These are phyloP conservation scores for Entophlyctis luteolus DNA, from an alignment of 192 early-diverging fungal genomes.

Conservation along the genomic window DNA sequence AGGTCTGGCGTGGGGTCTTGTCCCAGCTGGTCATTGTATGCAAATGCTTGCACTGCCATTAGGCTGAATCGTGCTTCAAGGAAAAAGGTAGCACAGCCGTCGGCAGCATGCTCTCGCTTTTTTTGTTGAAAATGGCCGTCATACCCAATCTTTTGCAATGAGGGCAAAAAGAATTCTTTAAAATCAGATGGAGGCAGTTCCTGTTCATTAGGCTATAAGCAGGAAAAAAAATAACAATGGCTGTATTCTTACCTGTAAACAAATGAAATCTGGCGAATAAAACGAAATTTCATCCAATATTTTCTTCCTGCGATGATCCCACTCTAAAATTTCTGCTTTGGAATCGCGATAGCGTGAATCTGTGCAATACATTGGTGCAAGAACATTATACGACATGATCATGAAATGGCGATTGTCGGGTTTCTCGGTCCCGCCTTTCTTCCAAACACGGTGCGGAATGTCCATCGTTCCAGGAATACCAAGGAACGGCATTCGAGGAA, in stretches of 20 bases:
- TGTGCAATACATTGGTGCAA: constrained; percentile 43
- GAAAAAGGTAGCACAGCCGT: constrained; percentile 52
- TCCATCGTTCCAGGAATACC: constrained; percentile 28
- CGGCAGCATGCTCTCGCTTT: constrained; percentile 38
- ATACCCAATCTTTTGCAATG: constrained; percentile 42
- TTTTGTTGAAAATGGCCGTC: constrained; percentile 47
- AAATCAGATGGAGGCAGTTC: constrained; percentile 44
- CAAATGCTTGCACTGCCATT: constrained; percentile 36
- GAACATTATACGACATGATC: constrained; percentile 48
- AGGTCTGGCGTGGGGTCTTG: constrained; percentile 17
- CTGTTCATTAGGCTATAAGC: neutral
- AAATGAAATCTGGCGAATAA: constrained; percentile 42
- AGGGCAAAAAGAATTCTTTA: constrained; percentile 38
- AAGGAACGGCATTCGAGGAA: constrained; percentile 20
- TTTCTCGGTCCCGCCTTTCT: constrained; percentile 31
- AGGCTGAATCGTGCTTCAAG: constrained; percentile 27
- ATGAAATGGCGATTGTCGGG: constrained; percentile 36
- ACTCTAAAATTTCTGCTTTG: constrained; percentile 23
- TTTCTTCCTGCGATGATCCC: constrained; percentile 32
- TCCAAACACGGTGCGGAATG: constrained; percentile 41
- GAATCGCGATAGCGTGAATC: constrained; percentile 29
- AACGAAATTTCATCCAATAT: constrained; percentile 44
- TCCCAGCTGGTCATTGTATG: constrained; percentile 33
- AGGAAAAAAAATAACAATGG: constrained; percentile 11
- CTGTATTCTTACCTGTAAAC: constrained; percentile 34